Base-by-base conservation (phyloP, 1,284 basidiomycete genomes). In the Naganishia cerealis region DNA sequence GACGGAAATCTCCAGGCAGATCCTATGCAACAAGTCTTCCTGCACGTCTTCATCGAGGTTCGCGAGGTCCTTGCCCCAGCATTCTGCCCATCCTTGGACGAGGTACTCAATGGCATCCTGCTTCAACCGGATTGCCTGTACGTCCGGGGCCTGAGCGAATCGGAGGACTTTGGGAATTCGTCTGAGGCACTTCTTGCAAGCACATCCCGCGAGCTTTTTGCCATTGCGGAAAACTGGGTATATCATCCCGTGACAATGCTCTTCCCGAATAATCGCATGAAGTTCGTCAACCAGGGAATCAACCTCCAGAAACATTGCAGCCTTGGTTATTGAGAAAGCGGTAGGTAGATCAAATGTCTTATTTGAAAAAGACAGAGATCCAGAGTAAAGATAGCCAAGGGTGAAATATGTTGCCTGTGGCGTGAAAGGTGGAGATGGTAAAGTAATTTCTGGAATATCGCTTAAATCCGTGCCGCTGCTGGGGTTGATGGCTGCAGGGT, bases 401-500 rank as follows among this genome's bases (percentile, higher is more conserved):
- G 92, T 92, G 77, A 98, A 98, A 79, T 97, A 93, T 2, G 96
- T 83, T 0, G 93, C 91, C 0, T 94, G 91, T 0, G 94, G 91
- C 0, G 95, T 96, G 81, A 98, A 98, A 0, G 94, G 94, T 0
- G 94, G 94, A 0, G 90, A 92, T 0, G 92, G 91, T 3, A 96
- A 85, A 0, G 85, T 87, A 29, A 95, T 81, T 2, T 79, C 78
- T 83, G 87, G 29, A 82, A 82, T 29, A 83, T 84, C 38, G 13
- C 29, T 6, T 8, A 16, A 15, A 13, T 42, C 29, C 9, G 18
- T 16, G 24, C 40, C 21, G 12, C n/a, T 55, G 54, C 13, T 38
- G 26, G 29, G 46, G 38, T 26, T 48, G 12, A 26, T 39, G 3
- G 69, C 66, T 9, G 77, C 65, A 53, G 72, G 70, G 36, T 77